A percentile compares a stretch with the other conserved stretches of the same genome.
phyloP scores from a whole-genome alignment of 2,329 filamentous ascomycete species.

The Aspergillus hortae region DNA sequence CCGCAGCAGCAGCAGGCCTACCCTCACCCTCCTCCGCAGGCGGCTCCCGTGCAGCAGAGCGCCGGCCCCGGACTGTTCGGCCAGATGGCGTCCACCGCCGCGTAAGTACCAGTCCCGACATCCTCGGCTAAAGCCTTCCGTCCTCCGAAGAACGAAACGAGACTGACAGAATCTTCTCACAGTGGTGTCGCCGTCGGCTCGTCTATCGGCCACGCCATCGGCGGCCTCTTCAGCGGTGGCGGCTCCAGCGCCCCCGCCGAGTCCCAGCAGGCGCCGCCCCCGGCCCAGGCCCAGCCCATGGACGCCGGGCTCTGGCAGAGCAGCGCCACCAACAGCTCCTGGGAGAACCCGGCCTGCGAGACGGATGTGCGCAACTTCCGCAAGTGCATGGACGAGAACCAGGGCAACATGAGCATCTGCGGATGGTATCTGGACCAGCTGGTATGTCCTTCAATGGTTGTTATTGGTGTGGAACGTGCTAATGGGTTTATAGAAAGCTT shows the following conservation, averaged over 20 bases:
- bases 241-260: constrained; percentile 57
- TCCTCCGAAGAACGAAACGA: not conserved
- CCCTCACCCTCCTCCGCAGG: constrained; percentile 42
- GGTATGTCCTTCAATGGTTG: constrained; percentile 31
- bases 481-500: constrained; percentile 61
- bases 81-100: constrained; percentile 96
- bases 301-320: constrained; percentile 45
- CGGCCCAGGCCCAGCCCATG: constrained; percentile 53
- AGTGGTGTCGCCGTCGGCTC: constrained; percentile 97
- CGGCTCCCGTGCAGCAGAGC: constrained; percentile 45
- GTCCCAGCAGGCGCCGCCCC: constrained; percentile 44
- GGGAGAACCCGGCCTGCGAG: constrained; percentile 64
- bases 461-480: constrained; percentile 14
- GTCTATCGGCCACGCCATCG: constrained; percentile 90
- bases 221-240: constrained; percentile 77
- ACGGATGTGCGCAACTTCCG: constrained; percentile 81
- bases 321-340: constrained; percentile 47
- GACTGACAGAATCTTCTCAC: constrained; percentile 1
- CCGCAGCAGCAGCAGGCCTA: constrained; percentile 40
- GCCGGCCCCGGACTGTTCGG: constrained; percentile 84
- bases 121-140: not conserved
- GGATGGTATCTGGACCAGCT: constrained; percentile 98
- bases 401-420: constrained; percentile 92
- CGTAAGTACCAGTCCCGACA: constrained; percentile 60
- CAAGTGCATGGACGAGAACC: constrained; percentile 93